Conservation (phyloP, 139 green algal genomes). For the Chlorella vulgaris region DNA sequence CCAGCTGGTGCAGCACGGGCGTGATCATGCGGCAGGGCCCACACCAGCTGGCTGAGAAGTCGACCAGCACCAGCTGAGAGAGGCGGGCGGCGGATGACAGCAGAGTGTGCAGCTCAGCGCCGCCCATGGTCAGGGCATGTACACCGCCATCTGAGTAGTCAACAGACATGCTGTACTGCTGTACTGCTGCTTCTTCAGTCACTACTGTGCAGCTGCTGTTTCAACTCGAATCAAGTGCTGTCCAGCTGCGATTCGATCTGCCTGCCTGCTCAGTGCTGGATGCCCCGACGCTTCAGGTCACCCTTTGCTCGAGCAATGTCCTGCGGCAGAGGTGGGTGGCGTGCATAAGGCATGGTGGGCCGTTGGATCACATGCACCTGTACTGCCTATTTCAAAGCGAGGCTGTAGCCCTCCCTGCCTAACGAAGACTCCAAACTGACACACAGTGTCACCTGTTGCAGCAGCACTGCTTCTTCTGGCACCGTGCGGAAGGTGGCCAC, state of each 20-base stretch:
- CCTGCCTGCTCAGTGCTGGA: no score
- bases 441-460: slow-evolving; percentile 39
- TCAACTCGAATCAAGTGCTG: neutral
- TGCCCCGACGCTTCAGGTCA: slow-evolving; percentile 9
- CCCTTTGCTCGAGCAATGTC: slow-evolving; percentile 26
- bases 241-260: no score
- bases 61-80: slow-evolving; percentile 42
- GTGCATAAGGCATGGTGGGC: neutral
- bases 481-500: slow-evolving; percentile 57
- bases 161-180: neutral
- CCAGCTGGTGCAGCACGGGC: slow-evolving; percentile 37
- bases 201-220: no score
- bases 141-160: slow-evolving; percentile 47
- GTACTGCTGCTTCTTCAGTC: no score
- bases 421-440: no score
- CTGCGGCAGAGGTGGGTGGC: no score
- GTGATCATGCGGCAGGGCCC: slow-evolving; percentile 47
- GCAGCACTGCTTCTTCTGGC: slow-evolving; percentile 47
- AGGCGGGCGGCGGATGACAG: slow-evolving; percentile 4
- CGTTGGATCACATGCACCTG: no score
- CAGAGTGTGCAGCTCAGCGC: slow-evolving; percentile 28
- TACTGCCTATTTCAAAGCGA: no score
- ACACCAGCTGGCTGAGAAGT: slow-evolving; percentile 55
- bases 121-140: slow-evolving; percentile 6
- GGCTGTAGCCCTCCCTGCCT: no score